A percentile compares a stretch with the other conserved stretches of the same genome.
These are phyloP conservation scores for Moricandia arvensis DNA, from an alignment of 345 rosid genomes.

Conservation along the genomic window DNA sequence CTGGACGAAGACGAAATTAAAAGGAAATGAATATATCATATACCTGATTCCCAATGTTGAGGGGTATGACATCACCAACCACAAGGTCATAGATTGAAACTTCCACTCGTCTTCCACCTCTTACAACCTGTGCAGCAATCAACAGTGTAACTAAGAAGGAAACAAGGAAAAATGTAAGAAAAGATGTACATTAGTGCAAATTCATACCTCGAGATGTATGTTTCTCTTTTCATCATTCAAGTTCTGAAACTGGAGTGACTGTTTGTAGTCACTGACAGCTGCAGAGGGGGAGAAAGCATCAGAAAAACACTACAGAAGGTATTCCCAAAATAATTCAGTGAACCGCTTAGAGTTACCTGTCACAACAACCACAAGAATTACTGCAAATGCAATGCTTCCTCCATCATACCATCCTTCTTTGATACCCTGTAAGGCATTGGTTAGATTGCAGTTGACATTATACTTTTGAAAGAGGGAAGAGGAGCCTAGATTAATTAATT, in stretches of 20 bases:
- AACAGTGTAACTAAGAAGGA: slow-evolving; percentile 12
- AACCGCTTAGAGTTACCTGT: slow-evolving; percentile 57
- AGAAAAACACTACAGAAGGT: neutral
- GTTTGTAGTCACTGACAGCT: slow-evolving; percentile 98
- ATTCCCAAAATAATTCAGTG: neutral
- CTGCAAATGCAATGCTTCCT: slow-evolving; percentile 96
- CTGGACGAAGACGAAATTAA: neutral
- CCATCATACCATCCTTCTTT: slow-evolving; percentile 99
- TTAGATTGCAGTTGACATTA: neutral
- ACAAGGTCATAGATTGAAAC: slow-evolving; percentile 89
- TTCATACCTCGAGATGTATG: slow-evolving; percentile 84
- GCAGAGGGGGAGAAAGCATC: slow-evolving; percentile 23
- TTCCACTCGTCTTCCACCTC: slow-evolving; percentile 85
- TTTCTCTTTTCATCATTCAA: slow-evolving; percentile 93
- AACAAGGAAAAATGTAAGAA: neutral
- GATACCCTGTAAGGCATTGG: slow-evolving; percentile 54
- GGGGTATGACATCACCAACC: slow-evolving; percentile 95
- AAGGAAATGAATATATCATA: slow-evolving; percentile 8
- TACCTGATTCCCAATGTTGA: slow-evolving; percentile 95
- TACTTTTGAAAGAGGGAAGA: neutral
- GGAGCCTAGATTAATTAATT: neutral
- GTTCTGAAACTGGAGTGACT: slow-evolving; percentile 97
- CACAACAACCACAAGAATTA: slow-evolving; percentile 80
- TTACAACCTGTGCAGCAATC: slow-evolving; percentile 54
- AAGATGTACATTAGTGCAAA: neutral